These are phyloP conservation scores for Sordariomycetes sp. DNA, from an alignment of 2,329 filamentous ascomycete species.

Conservation along the genomic window DNA sequence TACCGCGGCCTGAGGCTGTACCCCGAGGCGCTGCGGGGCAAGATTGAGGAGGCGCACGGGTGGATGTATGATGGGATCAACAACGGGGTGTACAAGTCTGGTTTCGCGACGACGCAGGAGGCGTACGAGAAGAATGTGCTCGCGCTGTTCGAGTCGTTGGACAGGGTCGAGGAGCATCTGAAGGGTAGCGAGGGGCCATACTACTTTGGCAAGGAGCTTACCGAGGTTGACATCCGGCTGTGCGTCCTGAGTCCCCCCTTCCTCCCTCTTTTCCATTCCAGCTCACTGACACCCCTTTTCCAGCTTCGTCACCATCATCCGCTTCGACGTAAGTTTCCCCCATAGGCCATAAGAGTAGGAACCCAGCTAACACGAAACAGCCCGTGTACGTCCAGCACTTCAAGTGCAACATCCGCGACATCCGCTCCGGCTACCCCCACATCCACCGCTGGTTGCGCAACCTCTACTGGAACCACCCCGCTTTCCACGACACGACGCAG, in stretches of 20 bases:
- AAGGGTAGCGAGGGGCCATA: slow-evolving; percentile 41
- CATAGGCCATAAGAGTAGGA: not conserved
- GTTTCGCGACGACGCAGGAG: slow-evolving; percentile 72
- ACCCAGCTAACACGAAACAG: slow-evolving; percentile 11
- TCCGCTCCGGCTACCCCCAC: slow-evolving; percentile 68
- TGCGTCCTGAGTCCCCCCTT: slow-evolving; percentile 17
- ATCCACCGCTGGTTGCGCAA: slow-evolving; percentile 72
- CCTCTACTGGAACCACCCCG: slow-evolving; percentile 71
- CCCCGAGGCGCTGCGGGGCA: slow-evolving; percentile 44
- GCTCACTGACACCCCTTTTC: not conserved
- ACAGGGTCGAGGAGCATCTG: slow-evolving; percentile 63
- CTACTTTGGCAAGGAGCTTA: slow-evolving; percentile 63
- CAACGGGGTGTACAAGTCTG: slow-evolving; percentile 62
- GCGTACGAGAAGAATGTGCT: slow-evolving; percentile 67
- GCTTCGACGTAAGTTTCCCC: slow-evolving; percentile 45
- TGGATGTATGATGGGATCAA: slow-evolving; percentile 72
- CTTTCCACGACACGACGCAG: slow-evolving; percentile 73
- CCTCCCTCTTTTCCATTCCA: not conserved
- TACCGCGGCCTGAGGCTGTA: slow-evolving; percentile 53
- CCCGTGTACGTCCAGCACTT: slow-evolving; percentile 78
- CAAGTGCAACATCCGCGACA: slow-evolving; percentile 76
- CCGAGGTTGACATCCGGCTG: slow-evolving; percentile 71
- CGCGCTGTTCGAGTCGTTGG: slow-evolving; percentile 62
- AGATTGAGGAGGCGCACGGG: slow-evolving; percentile 65
- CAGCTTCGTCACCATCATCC: slow-evolving; percentile 55